These are phyloP conservation scores for Geotrichum carabidarum DNA, from an alignment of 1,139 yeast genomes.

Conservation along the genomic window DNA sequence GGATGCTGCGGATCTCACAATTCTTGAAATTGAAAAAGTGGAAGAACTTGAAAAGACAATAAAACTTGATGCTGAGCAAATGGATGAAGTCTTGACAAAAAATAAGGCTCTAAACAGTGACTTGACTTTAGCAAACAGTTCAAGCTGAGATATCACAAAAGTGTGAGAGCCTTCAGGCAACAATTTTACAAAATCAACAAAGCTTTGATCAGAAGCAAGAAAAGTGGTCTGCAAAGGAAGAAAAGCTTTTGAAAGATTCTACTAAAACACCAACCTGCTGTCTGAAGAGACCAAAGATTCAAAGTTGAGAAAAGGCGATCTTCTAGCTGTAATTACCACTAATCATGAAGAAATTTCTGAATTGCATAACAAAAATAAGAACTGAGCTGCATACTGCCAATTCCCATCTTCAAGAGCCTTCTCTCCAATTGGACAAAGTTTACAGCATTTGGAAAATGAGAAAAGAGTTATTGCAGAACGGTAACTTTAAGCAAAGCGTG, in stretches of 20 bases:
- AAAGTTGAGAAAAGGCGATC: no score
- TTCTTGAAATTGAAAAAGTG: slow-evolving; percentile 12
- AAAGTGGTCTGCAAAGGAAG: neutral
- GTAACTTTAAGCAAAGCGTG: slow-evolving; percentile 24
- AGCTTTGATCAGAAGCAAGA: neutral
- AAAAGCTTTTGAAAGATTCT: neutral
- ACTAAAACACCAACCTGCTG: no score
- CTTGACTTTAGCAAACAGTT: neutral
- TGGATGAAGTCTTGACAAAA: neutral
- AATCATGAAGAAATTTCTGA: no score
- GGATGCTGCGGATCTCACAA: slow-evolving; percentile 4
- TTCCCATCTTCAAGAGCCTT: no score
- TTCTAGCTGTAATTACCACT: no score
- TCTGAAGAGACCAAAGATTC: no score
- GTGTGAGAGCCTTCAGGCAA: neutral
- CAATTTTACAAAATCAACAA: neutral
- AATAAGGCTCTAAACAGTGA: neutral
- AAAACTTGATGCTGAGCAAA: neutral
- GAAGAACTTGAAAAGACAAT: slow-evolving; percentile 30
- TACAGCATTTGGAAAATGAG: slow-evolving; percentile 30
- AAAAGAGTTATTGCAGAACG: slow-evolving; percentile 22
- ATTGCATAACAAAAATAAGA: no score
- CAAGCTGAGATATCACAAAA: neutral
- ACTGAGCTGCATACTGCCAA: no score
- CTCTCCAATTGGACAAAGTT: slow-evolving; percentile 25